phyloP scores from a whole-genome alignment of 2,329 filamentous ascomycete genomes.

The Stemphylium beticola region DNA sequence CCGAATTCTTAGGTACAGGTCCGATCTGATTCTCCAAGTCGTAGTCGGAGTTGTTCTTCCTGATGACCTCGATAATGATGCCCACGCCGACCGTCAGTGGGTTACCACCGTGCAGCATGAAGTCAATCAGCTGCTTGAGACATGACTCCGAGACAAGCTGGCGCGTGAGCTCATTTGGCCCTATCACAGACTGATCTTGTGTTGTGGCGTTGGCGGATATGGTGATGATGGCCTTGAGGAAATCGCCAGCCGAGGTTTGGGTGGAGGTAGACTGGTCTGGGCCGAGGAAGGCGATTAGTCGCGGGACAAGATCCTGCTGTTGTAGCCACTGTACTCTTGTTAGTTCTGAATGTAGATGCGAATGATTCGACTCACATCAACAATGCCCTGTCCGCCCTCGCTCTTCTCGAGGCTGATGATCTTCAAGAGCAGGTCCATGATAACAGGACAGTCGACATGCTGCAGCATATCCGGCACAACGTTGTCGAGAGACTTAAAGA shows the following conservation, averaged over 20 bases:
- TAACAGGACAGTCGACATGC: constrained; percentile 96
- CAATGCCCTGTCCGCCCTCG: constrained; percentile 88
- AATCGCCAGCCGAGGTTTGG: constrained; percentile 95
- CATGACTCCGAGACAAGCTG: constrained; percentile 89
- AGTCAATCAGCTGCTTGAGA: constrained; percentile 80
- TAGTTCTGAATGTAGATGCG: constrained; percentile 8
- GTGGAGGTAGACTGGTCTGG: constrained; percentile 86
- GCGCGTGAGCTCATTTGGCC: constrained; percentile 93
- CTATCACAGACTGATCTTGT: constrained; percentile 98
- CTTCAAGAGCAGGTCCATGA: constrained; percentile 96
- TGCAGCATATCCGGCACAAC: constrained; percentile 85
- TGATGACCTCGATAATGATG: constrained; percentile 96
- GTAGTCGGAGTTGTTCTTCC: constrained; percentile 99
- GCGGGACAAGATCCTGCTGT: constrained; percentile 84
- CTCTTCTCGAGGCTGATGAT: constrained; percentile 95
- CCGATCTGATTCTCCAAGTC: constrained; percentile 89
- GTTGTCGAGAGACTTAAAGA: constrained; percentile 82
- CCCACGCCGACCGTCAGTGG: constrained; percentile 94
- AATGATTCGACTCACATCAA: constrained; percentile 70
- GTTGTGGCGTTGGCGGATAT: constrained; percentile 98
- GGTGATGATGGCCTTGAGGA: constrained; percentile 97
- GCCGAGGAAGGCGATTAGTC: constrained; percentile 83
- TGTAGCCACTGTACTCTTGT: constrained; percentile 77
- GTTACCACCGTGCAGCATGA: constrained; percentile 94
- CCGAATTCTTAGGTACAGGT: constrained; percentile 79